Base-by-base conservation (phyloP, 768 basidiomycete genomes). In the Mrakia frigida region DNA sequence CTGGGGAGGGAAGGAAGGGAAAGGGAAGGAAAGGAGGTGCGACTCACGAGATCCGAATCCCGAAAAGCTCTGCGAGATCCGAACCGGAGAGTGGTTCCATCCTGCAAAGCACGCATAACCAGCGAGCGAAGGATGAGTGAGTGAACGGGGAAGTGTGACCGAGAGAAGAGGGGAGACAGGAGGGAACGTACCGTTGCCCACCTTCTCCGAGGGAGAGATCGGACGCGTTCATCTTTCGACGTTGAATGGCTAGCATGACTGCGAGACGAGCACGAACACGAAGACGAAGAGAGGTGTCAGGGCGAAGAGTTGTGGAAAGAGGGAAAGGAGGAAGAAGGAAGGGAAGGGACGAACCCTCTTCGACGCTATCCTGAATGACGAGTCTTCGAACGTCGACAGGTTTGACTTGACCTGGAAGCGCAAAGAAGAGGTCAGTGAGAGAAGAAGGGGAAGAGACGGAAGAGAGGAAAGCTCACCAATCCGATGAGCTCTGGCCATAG, bases 371-470 rank as follows among this genome's bases (percentile, higher is more conserved):
- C 14, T 25, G 21, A 25, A 68, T 68, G 65, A 68, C 37, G 37
- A 68, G 37, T 18, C 25, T 39, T 14, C 65, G 65, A 37, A 68
- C 65, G 39, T 68, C 65, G 39, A 68, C 65, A 18, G 65, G 37
- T 41, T 68, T 68, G 18, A 7, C 11, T 41, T 68, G 65, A n/a
- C 65, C 65, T 68, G 39, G 14, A 37, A 18, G 11, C 7, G 63
- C 0, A 5, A 35, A 25, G 21, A 37, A 25, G 35, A 39, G 39
- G 9, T 37, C 21, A 68, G 65, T 18, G 16, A 9, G 4, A 16
- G 16, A n/a, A 39, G 39, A 43, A 25, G 39, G 18, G 6, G 39
- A 4, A 37, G 39, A 25, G 25, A 1, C 13, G n/a, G 28, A 6
- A 56, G n/a, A 25, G 13, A 25, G 0, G 56, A 28, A 23, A 1